These are phyloP conservation scores for Russula griseocarnosa DNA, from an alignment of 768 basidiomycete species.

Conservation along the genomic window DNA sequence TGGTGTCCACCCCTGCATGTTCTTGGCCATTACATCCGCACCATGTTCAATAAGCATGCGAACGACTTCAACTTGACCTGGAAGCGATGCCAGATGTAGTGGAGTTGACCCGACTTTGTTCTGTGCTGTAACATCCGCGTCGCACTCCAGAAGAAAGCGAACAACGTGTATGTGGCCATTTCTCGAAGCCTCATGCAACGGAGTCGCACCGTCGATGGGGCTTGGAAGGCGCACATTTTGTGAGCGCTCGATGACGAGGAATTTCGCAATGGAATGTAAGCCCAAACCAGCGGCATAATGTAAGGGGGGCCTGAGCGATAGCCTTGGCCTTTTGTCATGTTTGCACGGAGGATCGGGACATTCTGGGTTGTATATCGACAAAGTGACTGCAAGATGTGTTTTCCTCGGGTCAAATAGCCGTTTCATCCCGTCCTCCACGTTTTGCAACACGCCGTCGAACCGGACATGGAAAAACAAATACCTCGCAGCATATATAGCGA, in stretches of 20 bases:
- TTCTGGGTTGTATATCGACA: not conserved
- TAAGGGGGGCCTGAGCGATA: not conserved
- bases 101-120: too few relatives aligned
- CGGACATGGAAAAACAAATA: not conserved
- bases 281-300: not conserved
- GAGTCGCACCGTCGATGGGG: not conserved
- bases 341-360: too few relatives aligned
- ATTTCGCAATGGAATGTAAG: not conserved
- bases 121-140: too few relatives aligned
- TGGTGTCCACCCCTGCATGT: too few relatives aligned
- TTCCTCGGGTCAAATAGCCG: not conserved
- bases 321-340: not conserved
- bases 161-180: too few relatives aligned
- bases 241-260: not conserved
- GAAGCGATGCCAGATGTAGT: too few relatives aligned
- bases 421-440: not conserved
- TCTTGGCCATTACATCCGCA: too few relatives aligned
- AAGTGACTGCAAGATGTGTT: not conserved
- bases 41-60: too few relatives aligned
- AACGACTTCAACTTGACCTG: too few relatives aligned
- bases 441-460: not conserved
- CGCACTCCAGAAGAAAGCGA: not conserved
- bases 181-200: not conserved
- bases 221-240: not conserved
- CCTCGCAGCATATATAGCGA: not conserved